These are phyloP conservation scores for Linnemannia elongata DNA, from an alignment of 192 early-diverging fungal genomes.

Conservation along the genomic window DNA sequence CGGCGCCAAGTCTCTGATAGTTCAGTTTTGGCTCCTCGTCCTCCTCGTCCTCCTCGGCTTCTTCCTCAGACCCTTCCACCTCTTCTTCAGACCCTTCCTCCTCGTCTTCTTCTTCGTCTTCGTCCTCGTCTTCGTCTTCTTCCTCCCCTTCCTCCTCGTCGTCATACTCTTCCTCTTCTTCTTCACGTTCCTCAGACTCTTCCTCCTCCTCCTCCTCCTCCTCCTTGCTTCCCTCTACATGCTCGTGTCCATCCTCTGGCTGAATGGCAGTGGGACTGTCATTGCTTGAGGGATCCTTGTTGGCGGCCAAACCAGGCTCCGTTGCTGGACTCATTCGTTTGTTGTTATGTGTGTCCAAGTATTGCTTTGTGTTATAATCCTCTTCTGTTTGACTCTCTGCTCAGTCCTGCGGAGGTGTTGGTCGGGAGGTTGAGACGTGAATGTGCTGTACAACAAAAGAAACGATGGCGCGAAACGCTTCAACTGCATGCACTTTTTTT, in stretches of 20 bases:
- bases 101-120: constrained; percentile 32
- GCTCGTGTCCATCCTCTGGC: constrained; percentile 33
- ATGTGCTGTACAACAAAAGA: background rate
- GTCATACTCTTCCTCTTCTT: constrained; percentile 61
- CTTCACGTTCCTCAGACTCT: constrained; percentile 36
- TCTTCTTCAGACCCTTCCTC: constrained; percentile 26
- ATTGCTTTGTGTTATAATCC: too few species aligned
- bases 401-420: background rate
- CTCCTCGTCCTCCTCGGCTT: constrained; percentile 69
- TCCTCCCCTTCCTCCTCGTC: constrained; percentile 55
- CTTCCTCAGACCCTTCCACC: constrained; percentile 23
- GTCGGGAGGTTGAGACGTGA: background rate
- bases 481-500: constrained; percentile 3
- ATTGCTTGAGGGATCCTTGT: constrained; percentile 7
- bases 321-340: constrained; percentile 29
- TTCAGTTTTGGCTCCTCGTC: constrained; percentile 95
- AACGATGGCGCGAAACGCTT: background rate
- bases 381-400: background rate
- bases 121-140: constrained; percentile 30
- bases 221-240: constrained; percentile 42
- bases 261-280: constrained; percentile 12
- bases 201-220: constrained; percentile 36
- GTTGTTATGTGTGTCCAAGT: background rate
- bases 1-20: constrained; percentile 87
- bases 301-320: constrained; percentile 22